These are phyloP conservation scores for Hymenoscyphus scutula DNA, from an alignment of 2,329 filamentous ascomycete species.

Conservation along the genomic window DNA sequence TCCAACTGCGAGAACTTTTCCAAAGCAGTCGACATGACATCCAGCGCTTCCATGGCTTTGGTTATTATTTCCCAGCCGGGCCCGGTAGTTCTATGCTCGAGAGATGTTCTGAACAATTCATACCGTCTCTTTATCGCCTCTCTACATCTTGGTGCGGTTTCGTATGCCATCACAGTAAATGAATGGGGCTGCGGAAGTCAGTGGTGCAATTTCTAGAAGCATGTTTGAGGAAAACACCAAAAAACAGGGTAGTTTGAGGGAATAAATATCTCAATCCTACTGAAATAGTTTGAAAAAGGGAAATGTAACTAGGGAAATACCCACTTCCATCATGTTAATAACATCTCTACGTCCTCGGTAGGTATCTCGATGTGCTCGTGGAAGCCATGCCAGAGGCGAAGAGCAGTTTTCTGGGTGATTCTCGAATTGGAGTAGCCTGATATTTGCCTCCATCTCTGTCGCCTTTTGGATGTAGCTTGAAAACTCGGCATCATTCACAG, in stretches of 20 bases:
- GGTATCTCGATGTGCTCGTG: constrained; percentile 7
- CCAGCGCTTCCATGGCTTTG: constrained; percentile 17
- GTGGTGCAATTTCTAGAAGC: too few relatives aligned
- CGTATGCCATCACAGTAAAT: constrained; percentile 25
- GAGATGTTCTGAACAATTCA: constrained; percentile 13
- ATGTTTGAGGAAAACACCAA: too few relatives aligned
- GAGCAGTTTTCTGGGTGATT: constrained; percentile 11
- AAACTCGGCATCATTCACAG: constrained; percentile 19
- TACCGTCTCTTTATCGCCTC: constrained; percentile 19
- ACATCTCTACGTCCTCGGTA: constrained; percentile 17
- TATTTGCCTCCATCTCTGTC: constrained; percentile 16
- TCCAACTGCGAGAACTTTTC: constrained; percentile 22
- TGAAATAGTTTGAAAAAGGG: too few relatives aligned
- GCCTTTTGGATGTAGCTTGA: constrained; percentile 19
- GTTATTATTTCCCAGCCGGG: constrained; percentile 6
- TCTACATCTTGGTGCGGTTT: constrained; percentile 20
- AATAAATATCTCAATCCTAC: too few relatives aligned
- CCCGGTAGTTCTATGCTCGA: constrained; percentile 11
- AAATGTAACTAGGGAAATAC: too few relatives aligned
- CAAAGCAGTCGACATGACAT: constrained; percentile 19
- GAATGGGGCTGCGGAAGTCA: constrained; percentile 8
- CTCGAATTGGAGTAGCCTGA: constrained; percentile 12
- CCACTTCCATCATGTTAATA: constrained; percentile 11
- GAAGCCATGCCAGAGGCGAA: constrained; percentile 18
- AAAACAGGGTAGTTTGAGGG: too few relatives aligned